These are phyloP conservation scores for Lotmaria passim DNA, from an alignment of 208 protist genomes.

Conservation along the genomic window DNA sequence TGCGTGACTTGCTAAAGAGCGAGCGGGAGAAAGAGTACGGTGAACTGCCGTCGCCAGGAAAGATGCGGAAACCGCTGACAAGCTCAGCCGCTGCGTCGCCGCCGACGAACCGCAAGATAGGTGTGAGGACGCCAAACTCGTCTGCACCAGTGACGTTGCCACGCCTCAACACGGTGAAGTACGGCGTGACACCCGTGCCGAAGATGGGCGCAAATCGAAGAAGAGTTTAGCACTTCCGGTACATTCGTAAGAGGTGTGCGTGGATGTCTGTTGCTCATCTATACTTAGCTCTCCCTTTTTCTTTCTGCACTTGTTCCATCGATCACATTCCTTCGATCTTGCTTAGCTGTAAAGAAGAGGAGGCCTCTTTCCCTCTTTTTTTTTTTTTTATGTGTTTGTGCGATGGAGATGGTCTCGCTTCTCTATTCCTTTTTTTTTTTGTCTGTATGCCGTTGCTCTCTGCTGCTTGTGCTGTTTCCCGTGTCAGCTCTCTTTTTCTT, in stretches of 20 bases:
- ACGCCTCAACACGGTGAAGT: slow-evolving; percentile 1
- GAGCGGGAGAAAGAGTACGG: slow-evolving; percentile 77
- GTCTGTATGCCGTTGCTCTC: slow-evolving; percentile 1
- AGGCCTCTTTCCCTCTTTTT: slow-evolving; percentile 6
- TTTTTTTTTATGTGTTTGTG: slow-evolving; percentile 1
- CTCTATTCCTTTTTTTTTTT: neutral
- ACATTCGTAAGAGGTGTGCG: neutral
- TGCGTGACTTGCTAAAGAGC: slow-evolving; percentile 85
- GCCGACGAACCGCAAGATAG: neutral
- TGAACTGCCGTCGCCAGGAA: slow-evolving; percentile 38
- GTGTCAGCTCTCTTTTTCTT: too few relatives aligned
- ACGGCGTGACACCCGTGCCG: neutral
- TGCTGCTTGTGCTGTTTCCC: neutral
- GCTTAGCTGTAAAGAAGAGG: too few relatives aligned
- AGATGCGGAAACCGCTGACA: slow-evolving; percentile 15
- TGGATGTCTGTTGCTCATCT: neutral
- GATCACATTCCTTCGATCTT: too few relatives aligned
- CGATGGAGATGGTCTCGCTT: neutral
- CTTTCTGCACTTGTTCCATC: too few relatives aligned
- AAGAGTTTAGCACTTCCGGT: slow-evolving; percentile 1
- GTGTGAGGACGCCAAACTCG: neutral
- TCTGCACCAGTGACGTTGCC: slow-evolving; percentile 5
- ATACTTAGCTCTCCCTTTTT: neutral
- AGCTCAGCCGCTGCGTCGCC: neutral
- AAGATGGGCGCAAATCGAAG: slow-evolving; percentile 1